phyloP scores from a whole-genome alignment of 306 rosid genomes.

The Cicer pinnatifidum region DNA sequence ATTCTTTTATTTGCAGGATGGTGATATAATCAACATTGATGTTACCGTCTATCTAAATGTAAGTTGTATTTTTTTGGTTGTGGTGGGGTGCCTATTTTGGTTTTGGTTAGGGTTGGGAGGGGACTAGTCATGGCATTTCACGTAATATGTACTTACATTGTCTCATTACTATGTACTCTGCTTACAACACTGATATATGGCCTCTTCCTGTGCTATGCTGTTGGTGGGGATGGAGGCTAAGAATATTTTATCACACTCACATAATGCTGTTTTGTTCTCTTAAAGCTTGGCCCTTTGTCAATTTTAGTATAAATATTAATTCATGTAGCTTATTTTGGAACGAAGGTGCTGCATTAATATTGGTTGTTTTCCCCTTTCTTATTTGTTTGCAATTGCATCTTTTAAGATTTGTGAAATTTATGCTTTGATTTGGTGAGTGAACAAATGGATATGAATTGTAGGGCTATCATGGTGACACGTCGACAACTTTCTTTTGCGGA shows the following conservation, averaged over 20 bases:
- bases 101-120: conserved; percentile 27
- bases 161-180: neutral
- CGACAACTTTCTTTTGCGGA: conserved; percentile 88
- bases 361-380: neutral
- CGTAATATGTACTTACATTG: conserved; percentile 11
- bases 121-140: conserved; percentile 8
- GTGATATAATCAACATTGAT: conserved; percentile 90
- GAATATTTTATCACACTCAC: neutral
- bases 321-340: conserved; percentile 7
- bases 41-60: conserved; percentile 93
- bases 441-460: conserved; percentile 49
- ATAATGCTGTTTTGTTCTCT: neutral
- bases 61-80: conserved; percentile 38
- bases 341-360: conserved; percentile 15
- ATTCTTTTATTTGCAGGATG: conserved; percentile 67
- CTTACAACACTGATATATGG: neutral
- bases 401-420: conserved; percentile 8
- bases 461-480: conserved; percentile 95
- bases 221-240: neutral
- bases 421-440: conserved; percentile 33
- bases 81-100: conserved; percentile 5
- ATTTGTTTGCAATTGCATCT: conserved; percentile 26
- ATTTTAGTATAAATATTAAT: conserved; percentile 4
- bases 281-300: conserved; percentile 11
- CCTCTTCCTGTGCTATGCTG: neutral